Evolutionary conservation across 2,329 filamentous ascomycete genomes (phyloP), one percentile per base, ranked within the genome.

Genomic region (Amylocarpus encephaloides): DNA sequence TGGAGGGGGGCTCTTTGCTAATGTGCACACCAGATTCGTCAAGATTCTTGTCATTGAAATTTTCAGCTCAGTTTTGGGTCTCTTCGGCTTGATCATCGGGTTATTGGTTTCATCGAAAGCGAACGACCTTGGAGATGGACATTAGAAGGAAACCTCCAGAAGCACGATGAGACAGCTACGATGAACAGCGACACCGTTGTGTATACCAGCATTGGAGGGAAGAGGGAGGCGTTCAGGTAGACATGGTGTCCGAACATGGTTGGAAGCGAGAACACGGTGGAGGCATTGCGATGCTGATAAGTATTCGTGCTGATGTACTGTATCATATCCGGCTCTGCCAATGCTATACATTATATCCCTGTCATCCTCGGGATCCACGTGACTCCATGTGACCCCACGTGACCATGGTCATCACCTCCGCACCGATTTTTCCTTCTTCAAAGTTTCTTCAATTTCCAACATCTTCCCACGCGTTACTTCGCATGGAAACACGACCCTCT

Each of bases 31-130:
- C 56, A 95, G 91, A 48, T 98, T 98, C 71, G 92, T 98, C 72
- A 96, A 95, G 75, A 95, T 98, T 61, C 83, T 98, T 46, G 92
- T 98, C 61, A 94, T 98, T 65, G 94, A 98, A 72, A 98, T 98
- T 68, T 98, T 98, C 77, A 96, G 91, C 68, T 97, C 92, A 36
- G 92, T 98, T 43, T 78, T 98, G 10, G 93, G 94, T 57, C 82
- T 98, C 3, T 98, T 98, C 65, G 94, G 93, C 52, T 78, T 98
- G 57, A 98, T 98, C 65, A 84, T 98, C 60, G 93, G 94, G 41
- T 79, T 98, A 49, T 77, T 98, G 59, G 79, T 97, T 46, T 88
- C 88, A 52, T 79, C 85, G 67, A 95, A 93, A 71, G 90, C 93
- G 22, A 67, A 74, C 19, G 87, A 90, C 56, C 94, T 96, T 55